These are phyloP conservation scores for Millerozyma acaciae DNA, from an alignment of 805 yeast genomes.

Conservation along the genomic window DNA sequence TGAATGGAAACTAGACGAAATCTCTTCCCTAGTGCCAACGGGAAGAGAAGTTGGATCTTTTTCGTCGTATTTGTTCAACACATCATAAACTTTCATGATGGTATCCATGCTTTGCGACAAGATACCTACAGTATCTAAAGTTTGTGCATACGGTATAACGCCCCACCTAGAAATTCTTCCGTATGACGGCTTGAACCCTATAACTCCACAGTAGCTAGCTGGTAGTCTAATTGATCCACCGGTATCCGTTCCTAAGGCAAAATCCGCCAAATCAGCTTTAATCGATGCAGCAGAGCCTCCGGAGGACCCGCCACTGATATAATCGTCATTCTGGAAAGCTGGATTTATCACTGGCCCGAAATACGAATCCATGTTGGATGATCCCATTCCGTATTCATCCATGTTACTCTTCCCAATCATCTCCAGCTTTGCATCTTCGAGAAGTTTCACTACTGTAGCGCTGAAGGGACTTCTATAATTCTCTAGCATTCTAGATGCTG, in stretches of 20 bases:
- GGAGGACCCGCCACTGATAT: constrained; percentile 82
- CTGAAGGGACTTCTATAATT: constrained; percentile 72
- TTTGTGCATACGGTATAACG: constrained; percentile 87
- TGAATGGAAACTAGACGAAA: constrained; percentile 8
- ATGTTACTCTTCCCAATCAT: constrained; percentile 80
- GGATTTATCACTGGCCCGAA: constrained; percentile 62
- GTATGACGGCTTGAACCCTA: constrained; percentile 91
- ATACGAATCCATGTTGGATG: constrained; percentile 52
- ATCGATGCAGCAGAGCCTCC: constrained; percentile 97
- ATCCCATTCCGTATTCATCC: constrained; percentile 99
- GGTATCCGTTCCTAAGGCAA: constrained; percentile 91
- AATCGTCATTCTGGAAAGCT: constrained; percentile 19
- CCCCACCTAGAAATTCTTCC: constrained; percentile 93
- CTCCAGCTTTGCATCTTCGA: constrained; percentile 50
- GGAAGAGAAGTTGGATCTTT: constrained; percentile 77
- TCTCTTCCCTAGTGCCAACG: constrained; percentile 25
- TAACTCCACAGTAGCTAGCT: constrained; percentile 76
- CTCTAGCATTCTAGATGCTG: constrained; percentile 64
- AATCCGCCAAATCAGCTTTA: constrained; percentile 63
- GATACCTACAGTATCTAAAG: constrained; percentile 91
- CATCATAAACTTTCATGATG: constrained; percentile 47
- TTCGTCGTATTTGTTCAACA: constrained; percentile 58
- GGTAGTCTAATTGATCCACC: constrained; percentile 96
- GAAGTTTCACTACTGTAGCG: constrained; percentile 62
- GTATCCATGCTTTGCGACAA: constrained; percentile 48